phyloP scores from a whole-genome alignment of 805 yeast genomes.

The Ogataea methanolica region DNA sequence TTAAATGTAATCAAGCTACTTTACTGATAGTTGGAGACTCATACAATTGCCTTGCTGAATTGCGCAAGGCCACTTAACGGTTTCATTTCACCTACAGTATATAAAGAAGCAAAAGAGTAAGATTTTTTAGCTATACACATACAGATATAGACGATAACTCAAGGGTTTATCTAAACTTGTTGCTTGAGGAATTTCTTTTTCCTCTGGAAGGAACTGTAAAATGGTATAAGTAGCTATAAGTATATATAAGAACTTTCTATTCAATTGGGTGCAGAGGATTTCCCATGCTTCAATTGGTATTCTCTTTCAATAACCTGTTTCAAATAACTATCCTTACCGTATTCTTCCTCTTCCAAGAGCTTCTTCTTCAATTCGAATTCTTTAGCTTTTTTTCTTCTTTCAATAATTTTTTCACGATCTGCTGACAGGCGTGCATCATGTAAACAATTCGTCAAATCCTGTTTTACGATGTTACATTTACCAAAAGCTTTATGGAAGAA shows the following conservation, averaged over 20 bases:
- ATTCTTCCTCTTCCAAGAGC: constrained; percentile 67
- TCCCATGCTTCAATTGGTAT: constrained; percentile 24
- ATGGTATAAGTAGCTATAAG: too few relatives aligned
- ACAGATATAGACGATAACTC: too few relatives aligned
- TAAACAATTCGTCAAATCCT: constrained; percentile 72
- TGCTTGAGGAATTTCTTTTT: too few relatives aligned
- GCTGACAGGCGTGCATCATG: constrained; percentile 68
- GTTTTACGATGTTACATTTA: constrained; percentile 77
- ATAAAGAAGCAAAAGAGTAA: too few relatives aligned
- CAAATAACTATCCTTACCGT: constrained; percentile 70
- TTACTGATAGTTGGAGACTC: too few relatives aligned
- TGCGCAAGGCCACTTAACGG: too few relatives aligned
- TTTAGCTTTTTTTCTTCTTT: constrained; percentile 53
- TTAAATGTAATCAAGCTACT: too few relatives aligned
- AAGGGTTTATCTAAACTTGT: too few relatives aligned
- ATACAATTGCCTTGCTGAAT: too few relatives aligned
- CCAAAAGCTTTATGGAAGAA: constrained; percentile 72
- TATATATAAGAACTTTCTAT: neutral
- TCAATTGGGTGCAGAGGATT: neutral
- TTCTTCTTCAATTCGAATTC: constrained; percentile 53
- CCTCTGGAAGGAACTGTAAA: too few relatives aligned
- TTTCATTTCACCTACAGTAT: too few relatives aligned
- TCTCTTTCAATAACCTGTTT: constrained; percentile 59
- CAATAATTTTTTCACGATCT: constrained; percentile 50
- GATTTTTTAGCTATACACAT: too few relatives aligned